These are phyloP conservation scores for Trametes pubescens DNA, from an alignment of 1,284 basidiomycete genomes.

Conservation along the genomic window DNA sequence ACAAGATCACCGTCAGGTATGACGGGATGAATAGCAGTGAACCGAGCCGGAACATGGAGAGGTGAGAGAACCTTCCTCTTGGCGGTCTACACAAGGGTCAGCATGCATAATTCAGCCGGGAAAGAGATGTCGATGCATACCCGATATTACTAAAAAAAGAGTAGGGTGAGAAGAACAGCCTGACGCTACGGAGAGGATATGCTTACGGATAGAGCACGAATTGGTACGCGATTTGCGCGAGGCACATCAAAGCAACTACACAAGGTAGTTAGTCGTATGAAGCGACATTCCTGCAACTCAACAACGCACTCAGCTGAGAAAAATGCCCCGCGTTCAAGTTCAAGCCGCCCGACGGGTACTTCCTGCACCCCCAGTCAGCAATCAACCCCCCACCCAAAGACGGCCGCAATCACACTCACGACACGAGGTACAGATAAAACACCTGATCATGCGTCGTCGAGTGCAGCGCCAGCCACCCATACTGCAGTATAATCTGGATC, in stretches of 20 bases:
- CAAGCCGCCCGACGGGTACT: constrained; percentile 75
- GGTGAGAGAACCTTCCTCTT: constrained; percentile 82
- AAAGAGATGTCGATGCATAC: constrained; percentile 8
- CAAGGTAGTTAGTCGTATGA: neutral
- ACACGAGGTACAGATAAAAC: constrained; percentile 84
- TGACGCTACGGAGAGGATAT: neutral
- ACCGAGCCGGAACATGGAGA: constrained; percentile 86
- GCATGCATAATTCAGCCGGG: neutral
- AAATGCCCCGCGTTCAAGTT: constrained; percentile 82
- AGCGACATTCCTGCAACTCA: no score
- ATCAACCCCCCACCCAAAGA: constrained; percentile 5
- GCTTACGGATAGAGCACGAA: constrained; percentile 84
- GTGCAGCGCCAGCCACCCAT: constrained; percentile 80
- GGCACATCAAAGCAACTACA: constrained; percentile 81
- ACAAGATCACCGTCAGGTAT: constrained; percentile 77
- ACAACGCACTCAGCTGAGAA: constrained; percentile 75
- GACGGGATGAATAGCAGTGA: constrained; percentile 80
- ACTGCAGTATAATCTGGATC: constrained; percentile 77
- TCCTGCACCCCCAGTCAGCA: constrained; percentile 48
- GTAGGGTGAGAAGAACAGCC: neutral
- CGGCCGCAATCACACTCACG: constrained; percentile 57
- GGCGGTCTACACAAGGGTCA: constrained; percentile 54
- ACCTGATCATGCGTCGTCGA: constrained; percentile 87
- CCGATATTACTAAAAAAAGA: constrained; percentile 31
- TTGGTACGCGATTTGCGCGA: constrained; percentile 84